These are phyloP conservation scores for Sugiyamaella valdiviana DNA, from an alignment of 805 yeast genomes.

Conservation along the genomic window DNA sequence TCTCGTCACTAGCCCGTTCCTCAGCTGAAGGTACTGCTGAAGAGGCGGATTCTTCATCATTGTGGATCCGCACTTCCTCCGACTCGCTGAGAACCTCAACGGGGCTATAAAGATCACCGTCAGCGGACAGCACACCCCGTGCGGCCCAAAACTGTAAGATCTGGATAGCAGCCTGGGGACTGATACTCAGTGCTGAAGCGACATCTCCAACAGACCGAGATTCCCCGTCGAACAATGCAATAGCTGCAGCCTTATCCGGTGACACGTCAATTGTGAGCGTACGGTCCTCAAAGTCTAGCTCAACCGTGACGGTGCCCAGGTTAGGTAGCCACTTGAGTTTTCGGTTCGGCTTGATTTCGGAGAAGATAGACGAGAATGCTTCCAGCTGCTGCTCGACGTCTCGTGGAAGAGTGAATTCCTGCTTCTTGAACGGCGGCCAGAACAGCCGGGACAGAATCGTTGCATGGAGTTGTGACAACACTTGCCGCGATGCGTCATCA, in stretches of 20 bases:
- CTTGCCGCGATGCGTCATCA: constrained; percentile 9
- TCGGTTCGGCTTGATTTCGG: constrained; percentile 49
- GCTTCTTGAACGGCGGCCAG: constrained; percentile 61
- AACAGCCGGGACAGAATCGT: constrained; percentile 67
- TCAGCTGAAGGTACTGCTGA: constrained; percentile 24
- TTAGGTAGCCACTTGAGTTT: constrained; percentile 50
- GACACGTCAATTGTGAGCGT: constrained; percentile 43
- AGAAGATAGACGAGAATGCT: constrained; percentile 41
- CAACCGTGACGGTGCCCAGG: constrained; percentile 57
- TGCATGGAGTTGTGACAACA: constrained; percentile 39
- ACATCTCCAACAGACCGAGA: constrained; percentile 37
- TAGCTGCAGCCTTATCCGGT: constrained; percentile 65
- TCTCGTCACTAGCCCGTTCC: constrained; percentile 30
- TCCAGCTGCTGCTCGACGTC: constrained; percentile 34
- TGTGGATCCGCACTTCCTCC: background rate
- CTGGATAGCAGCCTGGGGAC: constrained; percentile 28
- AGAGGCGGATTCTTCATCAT: constrained; percentile 12
- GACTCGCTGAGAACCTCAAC: constrained; percentile 16
- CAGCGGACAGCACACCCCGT: constrained; percentile 43
- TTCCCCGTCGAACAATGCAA: constrained; percentile 41
- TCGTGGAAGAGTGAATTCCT: constrained; percentile 45
- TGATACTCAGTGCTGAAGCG: constrained; percentile 6
- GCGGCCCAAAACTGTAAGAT: constrained; percentile 59
- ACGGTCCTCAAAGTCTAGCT: constrained; percentile 49
- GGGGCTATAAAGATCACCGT: constrained; percentile 36